phyloP scores from a whole-genome alignment of 495 filamentous ascomycete species.

The Neurospora sp. region DNA sequence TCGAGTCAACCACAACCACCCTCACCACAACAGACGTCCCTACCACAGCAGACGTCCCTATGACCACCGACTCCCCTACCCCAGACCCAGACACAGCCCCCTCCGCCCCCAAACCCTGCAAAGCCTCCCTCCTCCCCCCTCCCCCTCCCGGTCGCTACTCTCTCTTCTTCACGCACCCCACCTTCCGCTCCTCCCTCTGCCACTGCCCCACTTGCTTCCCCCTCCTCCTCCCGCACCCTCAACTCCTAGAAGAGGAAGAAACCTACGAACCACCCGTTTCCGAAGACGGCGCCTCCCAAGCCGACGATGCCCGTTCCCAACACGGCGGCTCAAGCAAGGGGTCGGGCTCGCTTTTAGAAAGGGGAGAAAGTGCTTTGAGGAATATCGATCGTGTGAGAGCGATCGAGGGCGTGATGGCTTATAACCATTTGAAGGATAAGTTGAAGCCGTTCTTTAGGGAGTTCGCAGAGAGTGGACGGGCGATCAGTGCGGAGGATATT shows the following conservation, averaged over 20 bases:
- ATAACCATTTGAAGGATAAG: conserved; percentile 89
- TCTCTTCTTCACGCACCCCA: conserved; percentile 56
- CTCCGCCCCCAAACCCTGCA: conserved; percentile 16
- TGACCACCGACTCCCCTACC: too few relatives aligned
- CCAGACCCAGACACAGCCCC: too few relatives aligned
- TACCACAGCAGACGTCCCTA: background rate
- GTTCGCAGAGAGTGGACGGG: conserved; percentile 80
- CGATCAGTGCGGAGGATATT: conserved; percentile 84
- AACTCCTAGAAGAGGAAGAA: conserved; percentile 89
- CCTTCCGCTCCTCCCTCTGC: conserved; percentile 68
- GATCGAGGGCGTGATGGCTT: conserved; percentile 95
- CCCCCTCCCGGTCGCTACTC: too few relatives aligned
- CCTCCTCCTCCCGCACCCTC: conserved; percentile 52
- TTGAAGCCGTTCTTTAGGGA: conserved; percentile 85
- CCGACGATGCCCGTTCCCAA: background rate
- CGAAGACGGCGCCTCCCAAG: conserved; percentile 9
- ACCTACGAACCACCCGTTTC: conserved; percentile 84
- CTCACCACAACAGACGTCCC: background rate
- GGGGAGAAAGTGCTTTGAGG: conserved; percentile 79
- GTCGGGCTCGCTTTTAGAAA: conserved; percentile 68
- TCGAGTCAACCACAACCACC: background rate
- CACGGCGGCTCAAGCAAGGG: conserved; percentile 17
- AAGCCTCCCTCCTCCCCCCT: conserved; percentile 43
- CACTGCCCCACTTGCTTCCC: conserved; percentile 72
- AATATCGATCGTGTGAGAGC: conserved; percentile 85